Evolutionary conservation across 164 flowering plant species (phyloP).

Genomic region (Dillenia suffruticosa): DNA sequence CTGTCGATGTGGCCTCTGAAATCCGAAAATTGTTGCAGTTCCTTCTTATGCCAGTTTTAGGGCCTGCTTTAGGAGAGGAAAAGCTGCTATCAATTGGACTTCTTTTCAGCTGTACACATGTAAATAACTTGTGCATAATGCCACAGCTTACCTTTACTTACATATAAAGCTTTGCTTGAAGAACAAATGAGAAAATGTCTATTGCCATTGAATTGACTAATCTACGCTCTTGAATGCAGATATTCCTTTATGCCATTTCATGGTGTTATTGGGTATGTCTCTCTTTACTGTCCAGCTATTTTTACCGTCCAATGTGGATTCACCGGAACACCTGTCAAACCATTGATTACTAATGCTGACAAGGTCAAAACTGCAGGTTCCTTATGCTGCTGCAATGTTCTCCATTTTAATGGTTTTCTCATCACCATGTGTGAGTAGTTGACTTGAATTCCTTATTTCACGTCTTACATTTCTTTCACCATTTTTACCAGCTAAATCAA

Average conservation of each 20-base stretch:
- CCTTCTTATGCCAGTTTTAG: constrained; percentile 65
- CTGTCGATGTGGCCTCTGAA: too few relatives aligned
- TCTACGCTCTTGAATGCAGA: constrained; percentile 39
- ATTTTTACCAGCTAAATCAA: too few relatives aligned
- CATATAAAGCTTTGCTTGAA: too few relatives aligned
- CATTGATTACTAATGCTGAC: too few relatives aligned
- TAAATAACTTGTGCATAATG: constrained; percentile 20
- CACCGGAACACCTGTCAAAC: too few relatives aligned
- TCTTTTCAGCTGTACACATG: constrained; percentile 43
- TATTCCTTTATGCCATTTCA: constrained; percentile 56
- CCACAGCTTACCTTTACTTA: not conserved
- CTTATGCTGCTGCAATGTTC: constrained; percentile 48
- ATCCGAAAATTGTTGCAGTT: constrained; percentile 38
- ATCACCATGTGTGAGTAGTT: constrained; percentile 75
- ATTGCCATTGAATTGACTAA: constrained; percentile 3
- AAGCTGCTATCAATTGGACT: constrained; percentile 74
- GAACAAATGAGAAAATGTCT: too few relatives aligned
- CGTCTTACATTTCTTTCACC: too few relatives aligned
- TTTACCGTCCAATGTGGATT: too few relatives aligned
- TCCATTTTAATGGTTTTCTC: constrained; percentile 35
- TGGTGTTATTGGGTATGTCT: constrained; percentile 81
- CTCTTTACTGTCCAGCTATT: not conserved
- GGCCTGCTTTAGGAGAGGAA: constrained; percentile 52
- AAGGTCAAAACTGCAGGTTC: constrained; percentile 29
- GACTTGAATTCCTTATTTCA: too few relatives aligned